Evolutionary conservation across 345 rosid genomes (phyloP), one percentile per base, ranked within the genome.

Genomic region (Populus tremula): DNA sequence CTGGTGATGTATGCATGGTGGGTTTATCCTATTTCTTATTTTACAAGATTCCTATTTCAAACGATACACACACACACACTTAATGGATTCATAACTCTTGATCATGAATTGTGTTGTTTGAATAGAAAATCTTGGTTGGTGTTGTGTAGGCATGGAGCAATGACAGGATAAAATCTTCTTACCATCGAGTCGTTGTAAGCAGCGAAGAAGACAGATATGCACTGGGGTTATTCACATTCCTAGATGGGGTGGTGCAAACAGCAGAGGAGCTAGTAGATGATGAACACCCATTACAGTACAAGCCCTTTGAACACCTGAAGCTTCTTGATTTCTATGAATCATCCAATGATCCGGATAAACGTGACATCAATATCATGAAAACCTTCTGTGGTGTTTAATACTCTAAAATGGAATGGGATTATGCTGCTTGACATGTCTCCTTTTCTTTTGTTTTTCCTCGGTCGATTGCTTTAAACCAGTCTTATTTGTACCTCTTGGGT

Each of bases 71-170:
- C 4, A 33, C 4, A 33, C 3, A 33, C 1, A 29, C 9, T 33
- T 1, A 29, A 29, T 27, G 0, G 2, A 8, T 66, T 16, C 0
- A 8, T 13, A 31, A 31, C 41, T 17, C 39, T 29, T 67, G 11
- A 31, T 33, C 20, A 29, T 23, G 5, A 25, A 23, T 5, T 54
- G 59, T 18, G 18, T 11, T 5, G 8, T 31, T 47, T 13, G 11
- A 13, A 18, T 27, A 27, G 14, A 47, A 50, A 2, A 16, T 31
- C 5, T 53, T 23, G 6, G 5, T 21, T 16, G 41, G 10, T 27
- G 20, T 43, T 20, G 13, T 43, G 76, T 23, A 93, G 98, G 98
- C 89, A 20, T 94, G 97, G 98, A 92, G 94, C 82, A 94, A 94
- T 59, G 93, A 89, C 71, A 85, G 89, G 65, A 86, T 94, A 76